A percentile compares a stretch with the other conserved stretches of the same genome.
Evolutionary conservation across 2,329 filamentous ascomycete genomes (phyloP).

Genomic region (Sphaerulina musiva): DNA sequence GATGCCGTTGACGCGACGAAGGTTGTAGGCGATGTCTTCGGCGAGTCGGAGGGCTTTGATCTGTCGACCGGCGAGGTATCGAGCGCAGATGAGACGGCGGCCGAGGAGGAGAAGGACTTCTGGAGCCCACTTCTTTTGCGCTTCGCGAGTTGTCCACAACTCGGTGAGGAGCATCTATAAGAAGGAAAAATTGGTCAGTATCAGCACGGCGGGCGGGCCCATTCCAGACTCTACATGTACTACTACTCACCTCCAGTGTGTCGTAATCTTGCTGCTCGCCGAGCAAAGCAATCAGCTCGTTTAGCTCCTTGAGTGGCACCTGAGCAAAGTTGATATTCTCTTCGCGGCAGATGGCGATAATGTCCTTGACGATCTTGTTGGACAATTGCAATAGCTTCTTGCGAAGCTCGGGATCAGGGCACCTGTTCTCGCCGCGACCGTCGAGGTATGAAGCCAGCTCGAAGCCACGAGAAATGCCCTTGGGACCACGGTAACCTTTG

Average conservation of each 20-base stretch:
- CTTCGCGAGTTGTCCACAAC: slow-evolving; percentile 44
- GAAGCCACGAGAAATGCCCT: slow-evolving; percentile 42
- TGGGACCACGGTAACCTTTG: slow-evolving; percentile 37
- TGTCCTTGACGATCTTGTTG: slow-evolving; percentile 37
- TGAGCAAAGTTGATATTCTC: slow-evolving; percentile 42
- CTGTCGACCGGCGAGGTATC: slow-evolving; percentile 45
- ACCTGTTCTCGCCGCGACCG: slow-evolving; percentile 36
- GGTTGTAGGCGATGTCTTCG: slow-evolving; percentile 52
- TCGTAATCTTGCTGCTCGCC: slow-evolving; percentile 44
- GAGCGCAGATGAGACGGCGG: slow-evolving; percentile 48
- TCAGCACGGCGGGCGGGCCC: background rate
- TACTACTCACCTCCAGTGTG: slow-evolving; percentile 38
- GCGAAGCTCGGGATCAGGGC: slow-evolving; percentile 32
- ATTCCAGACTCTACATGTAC: background rate
- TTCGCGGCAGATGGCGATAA: slow-evolving; percentile 40
- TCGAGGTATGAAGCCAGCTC: slow-evolving; percentile 43
- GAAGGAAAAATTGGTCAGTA: background rate
- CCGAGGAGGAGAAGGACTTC: slow-evolving; percentile 47
- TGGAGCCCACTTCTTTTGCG: slow-evolving; percentile 42
- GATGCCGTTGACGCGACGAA: slow-evolving; percentile 48
- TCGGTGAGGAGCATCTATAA: slow-evolving; percentile 35
- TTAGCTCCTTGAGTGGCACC: slow-evolving; percentile 42
- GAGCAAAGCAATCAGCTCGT: slow-evolving; percentile 43
- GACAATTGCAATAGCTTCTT: slow-evolving; percentile 37
- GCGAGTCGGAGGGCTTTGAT: slow-evolving; percentile 43